Base-by-base conservation (phyloP, 2,329 filamentous ascomycete genomes). In the Diaporthe ilicicola region DNA sequence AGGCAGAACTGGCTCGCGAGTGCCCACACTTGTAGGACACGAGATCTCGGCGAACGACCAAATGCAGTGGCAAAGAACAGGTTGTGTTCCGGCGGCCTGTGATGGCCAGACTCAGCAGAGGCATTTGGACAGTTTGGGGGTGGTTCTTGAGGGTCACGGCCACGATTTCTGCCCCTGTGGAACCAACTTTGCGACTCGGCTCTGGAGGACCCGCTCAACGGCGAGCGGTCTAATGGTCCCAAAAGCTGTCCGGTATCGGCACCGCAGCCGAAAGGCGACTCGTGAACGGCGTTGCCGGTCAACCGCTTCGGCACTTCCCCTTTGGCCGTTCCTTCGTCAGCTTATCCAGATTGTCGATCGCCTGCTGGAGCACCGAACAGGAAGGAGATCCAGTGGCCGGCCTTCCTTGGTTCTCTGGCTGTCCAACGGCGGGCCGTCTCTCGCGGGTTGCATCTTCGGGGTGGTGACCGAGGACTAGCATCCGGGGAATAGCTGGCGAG, bases 171-270 rank as follows among this genome's bases (percentile, higher is more conserved):
- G 51, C 59, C 29, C 48, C 48, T 48, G 61, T 67, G 61, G 51
- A 24, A 53, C 61, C 68, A 56, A 46, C n/a, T 29, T 29, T 70
- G 68, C 68, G 42, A 54, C 68, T 69, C 46, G 64, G 42, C 59
- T 50, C 19, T 68, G 13, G 42, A 44, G 48, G 39, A 62, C 70
- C 32, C 54, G 39, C 65, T 32, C 34, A 39, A 44, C 64, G 53
- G 39, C 37, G 55, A 62, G 54, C 54, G 32, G 42, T 39, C 34
- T 56, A 42, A 50, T 64, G 32, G 39, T 37, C 70, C 56, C 29
- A n/a, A 64, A 12, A 50, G 34, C 22, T 53, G 46, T 70, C 71
- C 71, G 71, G 71, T 72, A 72, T 72, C 71, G 71, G 71, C 69
- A 65, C 71, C 71, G 39, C 59, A 68, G 55, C 69, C 59, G 54